Conservation (phyloP, 352 stramenopile species). For the Phytophthora cactorum region DNA sequence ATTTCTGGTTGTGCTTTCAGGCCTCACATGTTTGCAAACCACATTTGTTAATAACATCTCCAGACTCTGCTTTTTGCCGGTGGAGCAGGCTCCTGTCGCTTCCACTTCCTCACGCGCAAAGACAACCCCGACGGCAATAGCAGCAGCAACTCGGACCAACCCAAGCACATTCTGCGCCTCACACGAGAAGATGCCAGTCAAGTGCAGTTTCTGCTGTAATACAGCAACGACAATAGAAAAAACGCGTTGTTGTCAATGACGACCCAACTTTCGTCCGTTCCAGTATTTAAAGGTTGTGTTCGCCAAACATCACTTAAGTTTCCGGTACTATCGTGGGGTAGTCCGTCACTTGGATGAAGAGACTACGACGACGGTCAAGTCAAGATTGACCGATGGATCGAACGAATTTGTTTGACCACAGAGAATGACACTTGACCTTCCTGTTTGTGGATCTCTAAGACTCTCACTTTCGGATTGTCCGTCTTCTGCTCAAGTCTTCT, state of each 20-base stretch:
- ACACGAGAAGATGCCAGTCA: constrained; percentile 84
- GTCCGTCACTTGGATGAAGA: not conserved
- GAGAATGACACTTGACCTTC: not conserved
- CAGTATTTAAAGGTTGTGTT: not conserved
- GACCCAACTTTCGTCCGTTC: too few species aligned
- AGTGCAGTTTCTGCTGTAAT: constrained; percentile 79
- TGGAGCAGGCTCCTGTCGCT: constrained; percentile 73
- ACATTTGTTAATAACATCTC: too few species aligned
- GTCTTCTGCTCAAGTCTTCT: too few species aligned
- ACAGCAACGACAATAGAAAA: not conserved
- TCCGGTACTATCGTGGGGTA: too few species aligned
- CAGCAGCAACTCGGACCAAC: constrained; percentile 29
- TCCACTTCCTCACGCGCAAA: constrained; percentile 77
- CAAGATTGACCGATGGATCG: not conserved
- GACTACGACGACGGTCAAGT: not conserved
- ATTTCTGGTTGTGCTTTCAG: too few species aligned
- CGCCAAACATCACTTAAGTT: too few species aligned
- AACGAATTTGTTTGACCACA: not conserved
- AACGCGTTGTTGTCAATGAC: not conserved
- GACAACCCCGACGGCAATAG: constrained; percentile 33
- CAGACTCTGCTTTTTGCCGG: constrained; percentile 13
- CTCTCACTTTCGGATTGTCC: too few species aligned
- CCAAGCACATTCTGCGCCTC: constrained; percentile 67
- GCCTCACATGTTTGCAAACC: too few species aligned
- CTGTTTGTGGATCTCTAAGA: too few species aligned